Base-by-base conservation (phyloP, 768 basidiomycete genomes). In the Strobilomyces dryophilus region DNA sequence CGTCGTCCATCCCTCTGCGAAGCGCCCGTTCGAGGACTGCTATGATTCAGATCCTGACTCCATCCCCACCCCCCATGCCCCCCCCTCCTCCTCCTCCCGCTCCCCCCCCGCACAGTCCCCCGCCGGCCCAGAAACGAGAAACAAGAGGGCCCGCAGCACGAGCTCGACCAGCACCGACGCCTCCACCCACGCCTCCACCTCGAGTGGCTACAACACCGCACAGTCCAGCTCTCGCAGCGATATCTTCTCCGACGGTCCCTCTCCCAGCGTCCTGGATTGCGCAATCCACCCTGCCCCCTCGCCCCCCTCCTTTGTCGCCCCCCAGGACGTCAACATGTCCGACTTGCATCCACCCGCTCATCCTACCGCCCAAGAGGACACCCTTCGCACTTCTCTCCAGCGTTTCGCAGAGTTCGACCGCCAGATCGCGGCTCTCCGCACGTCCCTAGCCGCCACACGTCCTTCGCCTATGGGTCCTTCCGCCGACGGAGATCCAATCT, bases 111-210 rank as follows among this genome's bases (percentile, higher is more conserved):
- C 52, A 24, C 8, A 51, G 24, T 47, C 36, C 62, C 59, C 61
- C 66, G 71, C 63, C 47, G 71, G 71, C 59, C 72, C 74, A 44
- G 77, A 78, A 58, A 73, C 79, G 50, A 77, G 80, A 53, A 82
- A 77, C 55, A 84, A 84, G 67, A 69, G 83, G 31, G 79, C 83
- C 5, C 70, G 82, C 43, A 83, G 82, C 54, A 77, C 76, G 32
- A 78, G 76, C 54, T 78, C 74, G 32, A 74, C 75, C 42, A 69
- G 66, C n/a, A 73, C 72, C 50, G 70, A 70, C 39, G 55, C 65
- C 34, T 55, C 61, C 5, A 70, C 72, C 31, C 53, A 53, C 26
- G 68, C 71, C 46, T 71, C 75, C 9, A 62, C 68, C 5, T 73
- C 74, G 7, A 75, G 74, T 14, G 63, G 70, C 15, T 66, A 65